Evolutionary conservation across 371 early-diverging fungal species (phyloP), one percentile per base, ranked within the genome.

Genomic region (Mucor lusitanicus): DNA sequence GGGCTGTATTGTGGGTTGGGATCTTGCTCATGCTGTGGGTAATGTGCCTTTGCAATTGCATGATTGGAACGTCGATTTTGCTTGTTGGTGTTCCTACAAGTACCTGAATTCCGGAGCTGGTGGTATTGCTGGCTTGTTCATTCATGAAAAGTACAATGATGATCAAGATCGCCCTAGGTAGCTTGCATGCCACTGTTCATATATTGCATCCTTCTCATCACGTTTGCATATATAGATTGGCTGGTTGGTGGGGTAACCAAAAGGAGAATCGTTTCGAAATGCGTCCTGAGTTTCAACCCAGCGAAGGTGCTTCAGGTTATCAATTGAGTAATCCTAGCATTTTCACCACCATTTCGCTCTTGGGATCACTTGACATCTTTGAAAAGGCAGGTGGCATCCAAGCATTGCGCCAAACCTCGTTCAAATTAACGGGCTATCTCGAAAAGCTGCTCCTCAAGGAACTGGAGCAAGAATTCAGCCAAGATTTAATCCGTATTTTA

Each of bases 41-140:
- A 99, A 99, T 79, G 91, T 96, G 0, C 90, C 90, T 33, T 76
- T 98, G 40, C 61, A 87, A 28, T 79, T 99, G 64, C 96, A 97
- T 78, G 96, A 96, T 65, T 99, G 99, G 99, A 78, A 90, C 48
- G 97, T 97, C 6, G 99, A 99, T 70, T 98, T 98, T 85, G 99
- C 98, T n/a, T 90, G 91, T 65, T 98, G 98, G 98, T 98, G 98
- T 82, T 90, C 95, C 2, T 98, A 98, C 88, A 99, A 99, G 76
- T 99, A 99, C 74, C 79, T 99, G 54, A 97, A 97, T 73, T 86
- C 96, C 1, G 97, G 98, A 9, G 95, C 98, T 1, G 99, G 99
- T 55, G 93, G 93, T 35, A 97, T 99, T 65, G 96, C 90, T 23
- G 94, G 94, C 3, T 82, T 94, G 15, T 97, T 94, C 73, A 88